Base-by-base conservation (phyloP, 345 rosid species). In the Eucalyptus urophylla region DNA sequence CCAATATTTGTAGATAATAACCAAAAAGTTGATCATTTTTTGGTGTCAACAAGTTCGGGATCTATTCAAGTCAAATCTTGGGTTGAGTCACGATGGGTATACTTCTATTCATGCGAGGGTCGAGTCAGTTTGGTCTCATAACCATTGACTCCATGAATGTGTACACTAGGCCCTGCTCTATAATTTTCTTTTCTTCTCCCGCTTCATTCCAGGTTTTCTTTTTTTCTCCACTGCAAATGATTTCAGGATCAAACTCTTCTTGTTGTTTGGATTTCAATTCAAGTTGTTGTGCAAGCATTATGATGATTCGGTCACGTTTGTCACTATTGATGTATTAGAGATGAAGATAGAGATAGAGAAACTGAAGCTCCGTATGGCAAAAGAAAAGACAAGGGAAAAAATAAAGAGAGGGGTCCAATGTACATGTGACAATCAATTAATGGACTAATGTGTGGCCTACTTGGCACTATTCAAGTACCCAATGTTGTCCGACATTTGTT, bases 161-260 rank as follows among this genome's bases (percentile, higher is more conserved):
- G 33, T 62, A 12, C 69, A 62, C 1, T 62, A 12, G 69, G 16
- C 33, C 31, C 8, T 3, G 2, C 31, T 29, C 33, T 62, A 13
- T 27, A 62, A 29, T 62, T 29, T 27, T 13, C 7, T 27, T 60
- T 58, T 60, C 1, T 25, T 60, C 31, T 60, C 67, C 1, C 0
- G 96, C 93, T 98, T 96, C 89, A 92, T 83, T 40, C 97, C 96
- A 11, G 97, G 98, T 90, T 93, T 92, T 4, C 94, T 92, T 60
- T 87, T 92, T 51, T 62, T 62, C 17, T 62, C 33, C 31, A 3
- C 2, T 60, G 1, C 99, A 98, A 95, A 94, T 93, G 19, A 89
- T 93, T 86, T 89, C 44, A 6, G 93, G 92, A 86, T 94, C 93
- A 86, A 92, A 90, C 17, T 88, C 92, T 44, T 89, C 51, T 40